phyloP scores from a whole-genome alignment of 83 land plant genomes.

The Thuja plicata region DNA sequence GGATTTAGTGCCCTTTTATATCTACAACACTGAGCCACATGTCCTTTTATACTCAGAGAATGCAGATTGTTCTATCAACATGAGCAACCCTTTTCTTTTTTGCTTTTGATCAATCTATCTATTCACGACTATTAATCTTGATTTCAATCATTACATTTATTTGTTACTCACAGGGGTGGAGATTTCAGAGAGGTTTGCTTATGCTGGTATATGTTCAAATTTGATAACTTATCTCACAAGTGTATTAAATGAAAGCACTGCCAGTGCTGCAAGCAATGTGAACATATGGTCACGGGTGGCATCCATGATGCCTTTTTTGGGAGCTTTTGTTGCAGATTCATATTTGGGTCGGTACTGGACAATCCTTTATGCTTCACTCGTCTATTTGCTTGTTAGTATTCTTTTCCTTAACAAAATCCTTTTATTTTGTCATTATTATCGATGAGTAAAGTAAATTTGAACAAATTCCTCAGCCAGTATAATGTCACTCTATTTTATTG shows the following conservation, averaged over 20 bases:
- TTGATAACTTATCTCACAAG: constrained; percentile 39
- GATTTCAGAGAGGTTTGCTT: constrained; percentile 38
- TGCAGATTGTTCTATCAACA: background rate
- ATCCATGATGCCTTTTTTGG: no score
- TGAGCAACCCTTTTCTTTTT: background rate
- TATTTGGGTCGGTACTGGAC: no score
- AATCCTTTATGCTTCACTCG: no score
- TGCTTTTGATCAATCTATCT: background rate
- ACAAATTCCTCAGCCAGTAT: background rate
- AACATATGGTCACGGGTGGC: no score
- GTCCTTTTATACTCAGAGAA: no score
- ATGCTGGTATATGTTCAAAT: constrained; percentile 27
- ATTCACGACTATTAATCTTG: background rate
- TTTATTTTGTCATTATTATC: no score
- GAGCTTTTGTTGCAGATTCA: no score
- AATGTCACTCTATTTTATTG: background rate
- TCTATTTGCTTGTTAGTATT: constrained; percentile 12
- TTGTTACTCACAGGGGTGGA: constrained; percentile 27
- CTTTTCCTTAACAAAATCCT: no score
- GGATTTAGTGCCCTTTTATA: no score
- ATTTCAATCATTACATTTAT: background rate
- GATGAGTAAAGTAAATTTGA: background rate
- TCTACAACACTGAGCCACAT: no score
- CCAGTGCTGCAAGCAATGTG: constrained; percentile 22
- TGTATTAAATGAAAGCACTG: constrained; percentile 29